Evolutionary conservation across 2,329 filamentous ascomycete genomes (phyloP), one percentile per base, ranked within the genome.

Genomic region (Madurella fahalii): DNA sequence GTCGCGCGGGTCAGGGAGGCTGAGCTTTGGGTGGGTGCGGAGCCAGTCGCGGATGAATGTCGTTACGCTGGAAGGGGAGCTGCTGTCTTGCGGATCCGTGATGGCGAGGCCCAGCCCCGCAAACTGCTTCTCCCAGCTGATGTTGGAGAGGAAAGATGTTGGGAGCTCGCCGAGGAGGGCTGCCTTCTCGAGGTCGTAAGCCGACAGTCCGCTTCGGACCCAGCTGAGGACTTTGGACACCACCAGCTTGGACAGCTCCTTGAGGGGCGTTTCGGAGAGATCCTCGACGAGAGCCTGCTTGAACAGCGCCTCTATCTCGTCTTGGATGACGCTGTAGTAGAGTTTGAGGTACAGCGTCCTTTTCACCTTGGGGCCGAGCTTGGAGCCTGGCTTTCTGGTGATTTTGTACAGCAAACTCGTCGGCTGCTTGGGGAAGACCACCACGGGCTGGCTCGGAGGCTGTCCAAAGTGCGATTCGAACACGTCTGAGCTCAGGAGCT

Each of bases 341-440:
- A 96, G 77, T 46, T 82, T 82, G 25, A 97, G 77, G 15, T 86
- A 81, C 68, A 92, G 75, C 1, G 72, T 78, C 65, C 73, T 76
- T 40, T 66, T 66, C 1, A 67, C 69, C 56, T 71, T 72, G 13
- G 69, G 65, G 1, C 59, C 65, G 12, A 71, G 61, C 20, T 61
- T 64, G 0, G 68, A 62, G 1, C 62, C 63, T 0, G 62, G 52
- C 54, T 82, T 86, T 40, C 83, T 80, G 0, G 71, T 82, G 51
- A 96, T 87, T 65, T 86, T 90, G 73, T 95, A 96, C 0, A 93
- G 74, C 9, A 96, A 71, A 13, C 86, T 89, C 1, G 89, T 86
- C 0, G 93, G 89, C 63, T 96, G 90, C 60, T 87, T 87, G 0
- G 87, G 83, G 63, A 93, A 95, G 3, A 96, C 79, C 44, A 86